Evolutionary conservation across 2,329 filamentous ascomycete genomes (phyloP), one percentile per base, ranked within the genome.

Genomic region (Moelleriella libera): DNA sequence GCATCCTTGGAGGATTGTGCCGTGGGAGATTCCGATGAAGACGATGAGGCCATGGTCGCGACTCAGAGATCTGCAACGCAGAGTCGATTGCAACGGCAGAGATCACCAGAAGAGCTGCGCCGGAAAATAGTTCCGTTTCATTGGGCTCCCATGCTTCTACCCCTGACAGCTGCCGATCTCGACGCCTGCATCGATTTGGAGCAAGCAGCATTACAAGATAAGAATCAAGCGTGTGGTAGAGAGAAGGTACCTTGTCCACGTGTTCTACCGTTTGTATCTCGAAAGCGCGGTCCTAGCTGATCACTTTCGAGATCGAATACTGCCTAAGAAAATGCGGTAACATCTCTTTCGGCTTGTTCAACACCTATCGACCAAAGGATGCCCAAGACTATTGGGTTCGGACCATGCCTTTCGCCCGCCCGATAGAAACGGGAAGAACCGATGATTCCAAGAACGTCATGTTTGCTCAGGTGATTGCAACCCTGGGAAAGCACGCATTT

Each of bases 321-420:
- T 46, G 34, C 32, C 41, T 50, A 14, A 44, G 47, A 34, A 62
- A 57, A 49, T 61, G 58, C 11, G 58, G 58, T 6, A 84, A 89
- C 58, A 75, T 95, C 48, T 83, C 78, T 60, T 70, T 89, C 46
- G 89, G 88, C 30, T 67, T 95, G 48, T 95, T 90, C 68, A 85
- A 83, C 53, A 83, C 79, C 11, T 71, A 77, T 11, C 61, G 68
- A 28, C 67, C 72, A 9, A 61, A 61, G 42, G 70, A 72, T 41
- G 59, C 63, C 14, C 60, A 71, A 57, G 61, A 73, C 57, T 66
- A 73, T 58, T 58, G 68, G 54, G 64, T 75, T 46, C 67, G 74
- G 51, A 83, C 80, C 3, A 53, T 61, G 48, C 50, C 62, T 75
- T 54, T 61, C 68, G 53, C 66, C 67, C 45, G 75, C 54, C 70